Base-by-base conservation (phyloP, 2,329 filamentous ascomycete species). In the Nigrograna mackinnonii region DNA sequence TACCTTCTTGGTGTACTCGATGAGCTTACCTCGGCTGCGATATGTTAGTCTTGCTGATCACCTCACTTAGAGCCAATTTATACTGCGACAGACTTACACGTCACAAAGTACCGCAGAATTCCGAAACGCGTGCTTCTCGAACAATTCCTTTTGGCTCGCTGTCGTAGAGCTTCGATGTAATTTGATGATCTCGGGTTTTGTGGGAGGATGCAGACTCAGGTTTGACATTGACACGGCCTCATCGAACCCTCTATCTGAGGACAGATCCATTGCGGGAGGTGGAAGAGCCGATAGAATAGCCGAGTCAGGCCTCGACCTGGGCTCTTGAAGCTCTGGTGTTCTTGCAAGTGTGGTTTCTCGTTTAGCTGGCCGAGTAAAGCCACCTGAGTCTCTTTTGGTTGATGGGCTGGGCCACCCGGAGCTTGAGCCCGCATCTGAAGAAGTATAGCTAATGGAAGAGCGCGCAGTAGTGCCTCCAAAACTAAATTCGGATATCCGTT, bases 401-500 rank as follows among this genome's bases (percentile, higher is more conserved):
- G 37, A 7, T n/a, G 47, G 44, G 24, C 40, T 47, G 5, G 41
- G 35, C 40, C 54, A 58, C 4, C 49, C 44, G 28, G 42, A 46
- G 24, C 47, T 58, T 13, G 49, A 38, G 12, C 48, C 49, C 5
- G 44, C 89, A 94, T 66, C 81, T 94, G 39, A 94, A 87, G 69
- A 90, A 92, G 68, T 92, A 94, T 62, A 91, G 92, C 68, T 84
- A 84, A 19, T 87, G 88, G 57, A 96, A 92, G 70, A 90, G 91
- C 55, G 91, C 91, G 69, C 87, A 90, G 73, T 91, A 85, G 87
- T 91, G 84, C n/a, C 75, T 89, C 38, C 54, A 13, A 59, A 52
- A 39, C 58, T 65, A 28, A 63, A 55, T 16, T 55, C 59, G 22
- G 60, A 60, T 2, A 56, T 47, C 13, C 57, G 49, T 39, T 58